phyloP scores from a whole-genome alignment of 768 basidiomycete genomes.

The Phallus indusiatus region DNA sequence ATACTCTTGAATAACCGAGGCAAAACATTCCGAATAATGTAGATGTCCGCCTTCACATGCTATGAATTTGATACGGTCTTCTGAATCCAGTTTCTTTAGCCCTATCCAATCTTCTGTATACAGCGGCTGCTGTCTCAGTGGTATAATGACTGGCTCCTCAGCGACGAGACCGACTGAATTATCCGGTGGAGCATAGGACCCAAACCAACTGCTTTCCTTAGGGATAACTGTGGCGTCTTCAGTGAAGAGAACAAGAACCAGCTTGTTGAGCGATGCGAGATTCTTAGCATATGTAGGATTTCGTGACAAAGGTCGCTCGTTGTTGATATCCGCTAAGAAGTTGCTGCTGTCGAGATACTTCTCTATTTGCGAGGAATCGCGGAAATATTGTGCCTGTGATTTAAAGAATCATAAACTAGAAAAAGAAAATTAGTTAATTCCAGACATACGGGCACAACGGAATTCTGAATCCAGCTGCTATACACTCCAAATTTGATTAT shows the following conservation, averaged over 20 bases:
- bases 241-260: slow-evolving; percentile 67
- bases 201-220: slow-evolving; percentile 83
- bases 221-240: slow-evolving; percentile 72
- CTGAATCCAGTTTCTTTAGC: slow-evolving; percentile 57
- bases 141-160: slow-evolving; percentile 36
- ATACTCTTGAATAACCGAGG: slow-evolving; percentile 32
- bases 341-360: slow-evolving; percentile 49
- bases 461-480: slow-evolving; percentile 62
- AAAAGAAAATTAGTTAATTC: not conserved
- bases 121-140: slow-evolving; percentile 63
- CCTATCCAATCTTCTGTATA: slow-evolving; percentile 82
- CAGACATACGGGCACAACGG: slow-evolving; percentile 56
- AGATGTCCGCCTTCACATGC: slow-evolving; percentile 72
- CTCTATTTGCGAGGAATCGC: slow-evolving; percentile 55
- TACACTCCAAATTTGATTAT: slow-evolving; percentile 60
- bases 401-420: not conserved
- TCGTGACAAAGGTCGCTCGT: slow-evolving; percentile 46
- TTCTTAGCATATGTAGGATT: slow-evolving; percentile 55
- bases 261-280: slow-evolving; percentile 49
- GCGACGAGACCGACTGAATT: slow-evolving; percentile 20
- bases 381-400: slow-evolving; percentile 74
- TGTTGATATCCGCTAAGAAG: slow-evolving; percentile 73
- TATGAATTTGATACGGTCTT: slow-evolving; percentile 46
- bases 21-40: slow-evolving; percentile 58
- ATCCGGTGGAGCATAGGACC: slow-evolving; percentile 44